phyloP scores from a whole-genome alignment of 306 rosid genomes.

The Cotoneaster glaucophyllus region DNA sequence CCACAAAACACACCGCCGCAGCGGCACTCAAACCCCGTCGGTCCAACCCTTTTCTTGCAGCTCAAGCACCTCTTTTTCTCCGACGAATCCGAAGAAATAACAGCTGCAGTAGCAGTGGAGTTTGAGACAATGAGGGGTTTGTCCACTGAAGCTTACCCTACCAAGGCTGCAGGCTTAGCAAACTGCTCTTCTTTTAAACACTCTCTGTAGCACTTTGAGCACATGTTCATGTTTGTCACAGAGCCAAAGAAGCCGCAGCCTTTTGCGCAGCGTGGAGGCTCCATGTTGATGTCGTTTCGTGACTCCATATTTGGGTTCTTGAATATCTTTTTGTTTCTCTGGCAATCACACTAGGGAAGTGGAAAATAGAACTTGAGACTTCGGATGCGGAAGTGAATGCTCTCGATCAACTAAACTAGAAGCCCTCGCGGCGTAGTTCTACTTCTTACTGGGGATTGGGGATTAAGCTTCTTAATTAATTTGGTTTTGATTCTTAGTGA shows the following conservation, averaged over 20 bases:
- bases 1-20: slow-evolving; percentile 18
- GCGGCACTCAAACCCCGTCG: slow-evolving; percentile 7
- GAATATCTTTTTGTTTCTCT: background rate
- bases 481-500: background rate
- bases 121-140: background rate
- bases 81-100: background rate
- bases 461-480: background rate
- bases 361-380: background rate
- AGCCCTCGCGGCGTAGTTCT: background rate
- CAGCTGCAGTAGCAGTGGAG: background rate
- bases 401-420: background rate
- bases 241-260: background rate
- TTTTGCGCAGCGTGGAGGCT: background rate
- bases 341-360: background rate
- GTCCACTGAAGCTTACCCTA: background rate
- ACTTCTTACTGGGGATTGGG: background rate
- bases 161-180: background rate
- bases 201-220: background rate
- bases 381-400: background rate
- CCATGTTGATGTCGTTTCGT: background rate
- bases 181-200: background rate
- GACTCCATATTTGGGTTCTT: background rate
- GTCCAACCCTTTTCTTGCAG: slow-evolving; percentile 11
- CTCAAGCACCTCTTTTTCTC: slow-evolving; percentile 6
- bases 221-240: background rate